phyloP scores from a whole-genome alignment of 2,329 filamentous ascomycete species.

The Aspergillus caelatus region DNA sequence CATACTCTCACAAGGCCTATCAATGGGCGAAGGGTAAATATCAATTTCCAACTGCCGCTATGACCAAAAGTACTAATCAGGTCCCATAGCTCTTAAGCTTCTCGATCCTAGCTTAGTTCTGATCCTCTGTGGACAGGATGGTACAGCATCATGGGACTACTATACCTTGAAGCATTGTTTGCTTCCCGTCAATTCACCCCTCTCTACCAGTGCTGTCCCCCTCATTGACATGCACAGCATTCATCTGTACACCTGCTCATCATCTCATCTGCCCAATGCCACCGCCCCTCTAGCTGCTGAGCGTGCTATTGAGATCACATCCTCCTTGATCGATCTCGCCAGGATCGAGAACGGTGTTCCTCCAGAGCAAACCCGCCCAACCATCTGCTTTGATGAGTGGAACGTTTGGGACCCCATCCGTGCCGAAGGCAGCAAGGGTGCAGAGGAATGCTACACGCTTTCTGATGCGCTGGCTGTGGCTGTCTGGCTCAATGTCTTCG shows the following conservation, averaged over 20 bases:
- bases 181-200: slow-evolving; percentile 47
- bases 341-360: slow-evolving; percentile 66
- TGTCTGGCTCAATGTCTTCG: slow-evolving; percentile 75
- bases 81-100: slow-evolving; percentile 40
- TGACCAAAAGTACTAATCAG: slow-evolving; percentile 4
- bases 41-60: neutral
- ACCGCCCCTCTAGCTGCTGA: slow-evolving; percentile 71
- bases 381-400: slow-evolving; percentile 84
- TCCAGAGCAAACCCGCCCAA: slow-evolving; percentile 61
- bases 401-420: slow-evolving; percentile 78
- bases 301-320: slow-evolving; percentile 71
- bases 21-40: slow-evolving; percentile 59
- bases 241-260: slow-evolving; percentile 72
- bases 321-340: slow-evolving; percentile 71
- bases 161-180: slow-evolving; percentile 72
- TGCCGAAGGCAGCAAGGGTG: slow-evolving; percentile 70
- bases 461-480: slow-evolving; percentile 76
- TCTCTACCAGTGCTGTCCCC: slow-evolving; percentile 42
- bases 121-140: slow-evolving; percentile 75
- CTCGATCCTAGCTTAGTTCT: slow-evolving; percentile 67
- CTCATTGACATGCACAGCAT: slow-evolving; percentile 81
- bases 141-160: slow-evolving; percentile 71
- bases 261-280: slow-evolving; percentile 57
- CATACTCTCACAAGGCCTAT: slow-evolving; percentile 60
- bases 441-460: slow-evolving; percentile 73